Evolutionary conservation across 192 early-diverging fungal genomes (phyloP).

Genomic region (Gigaspora rosea): DNA sequence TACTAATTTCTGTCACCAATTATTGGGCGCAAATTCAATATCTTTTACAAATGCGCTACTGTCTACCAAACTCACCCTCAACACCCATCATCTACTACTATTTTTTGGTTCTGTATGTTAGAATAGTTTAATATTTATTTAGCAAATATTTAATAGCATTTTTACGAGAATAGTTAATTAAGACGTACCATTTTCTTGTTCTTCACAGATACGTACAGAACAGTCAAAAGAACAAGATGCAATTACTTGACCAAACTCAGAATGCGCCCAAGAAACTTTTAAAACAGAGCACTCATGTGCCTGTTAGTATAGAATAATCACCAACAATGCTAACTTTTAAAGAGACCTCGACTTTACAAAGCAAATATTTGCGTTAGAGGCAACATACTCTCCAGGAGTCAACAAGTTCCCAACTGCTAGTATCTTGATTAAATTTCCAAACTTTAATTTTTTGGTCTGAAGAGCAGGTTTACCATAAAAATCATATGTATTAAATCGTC

Average conservation of each 20-base stretch:
- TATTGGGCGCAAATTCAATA: constrained; percentile 89
- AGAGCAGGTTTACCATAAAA: constrained; percentile 89
- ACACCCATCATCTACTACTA: too few species aligned
- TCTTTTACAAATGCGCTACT: too few species aligned
- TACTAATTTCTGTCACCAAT: constrained; percentile 76
- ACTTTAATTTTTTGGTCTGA: constrained; percentile 95
- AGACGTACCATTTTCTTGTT: constrained; percentile 65
- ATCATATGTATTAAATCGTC: constrained; percentile 97
- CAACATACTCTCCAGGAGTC: constrained; percentile 73
- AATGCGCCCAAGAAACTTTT: constrained; percentile 91
- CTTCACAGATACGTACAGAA: constrained; percentile 90
- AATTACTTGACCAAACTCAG: constrained; percentile 90
- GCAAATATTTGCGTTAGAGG: not conserved
- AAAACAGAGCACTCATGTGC: constrained; percentile 87
- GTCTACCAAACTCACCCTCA: too few species aligned
- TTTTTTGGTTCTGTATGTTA: constrained; percentile 46
- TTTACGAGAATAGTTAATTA: not conserved
- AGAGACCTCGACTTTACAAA: not conserved
- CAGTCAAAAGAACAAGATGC: constrained; percentile 93
- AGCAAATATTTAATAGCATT: not conserved
- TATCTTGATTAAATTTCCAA: constrained; percentile 87
- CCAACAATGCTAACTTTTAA: too few species aligned
- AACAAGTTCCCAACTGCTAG: constrained; percentile 65
- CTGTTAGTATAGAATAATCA: constrained; percentile 41
- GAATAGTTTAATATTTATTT: not conserved